Evolutionary conservation across 2,329 filamentous ascomycete species (phyloP).

Genomic region (Plenodomus tracheiphilus): DNA sequence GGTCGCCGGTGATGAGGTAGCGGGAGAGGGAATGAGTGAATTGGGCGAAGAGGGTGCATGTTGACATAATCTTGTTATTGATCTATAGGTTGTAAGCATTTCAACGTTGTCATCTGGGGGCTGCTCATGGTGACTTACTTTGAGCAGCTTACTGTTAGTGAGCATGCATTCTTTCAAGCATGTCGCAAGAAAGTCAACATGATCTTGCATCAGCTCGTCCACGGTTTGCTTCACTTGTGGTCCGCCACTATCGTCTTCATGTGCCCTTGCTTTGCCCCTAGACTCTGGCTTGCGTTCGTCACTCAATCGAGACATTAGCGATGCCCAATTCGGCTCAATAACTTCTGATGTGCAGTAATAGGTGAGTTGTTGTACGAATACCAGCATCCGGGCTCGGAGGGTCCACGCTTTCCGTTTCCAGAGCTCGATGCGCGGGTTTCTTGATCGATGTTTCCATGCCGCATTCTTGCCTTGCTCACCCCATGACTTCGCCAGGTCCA

Average conservation of each 20-base stretch:
- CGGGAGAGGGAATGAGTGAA: constrained; percentile 86
- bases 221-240: constrained; percentile 72
- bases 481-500: constrained; percentile 84
- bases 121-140: constrained; percentile 59
- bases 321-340: constrained; percentile 96
- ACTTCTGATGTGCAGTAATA: constrained; percentile 98
- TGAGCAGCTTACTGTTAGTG: constrained; percentile 90
- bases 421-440: constrained; percentile 73
- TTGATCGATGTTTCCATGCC: constrained; percentile 81
- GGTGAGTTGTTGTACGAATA: constrained; percentile 93
- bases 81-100: constrained; percentile 61
- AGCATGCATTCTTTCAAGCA: constrained; percentile 99
- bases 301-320: constrained; percentile 84
- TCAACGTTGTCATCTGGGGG: background rate
- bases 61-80: constrained; percentile 95
- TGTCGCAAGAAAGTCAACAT: constrained; percentile 96
- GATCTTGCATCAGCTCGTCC: constrained; percentile 97
- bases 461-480: constrained; percentile 80
- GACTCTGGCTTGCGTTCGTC: constrained; percentile 55
- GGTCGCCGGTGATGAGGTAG: constrained; percentile 81
- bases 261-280: constrained; percentile 46
- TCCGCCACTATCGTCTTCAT: constrained; percentile 40
- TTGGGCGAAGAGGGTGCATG: constrained; percentile 89
- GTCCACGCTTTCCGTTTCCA: constrained; percentile 96
- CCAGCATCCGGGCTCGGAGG: constrained; percentile 87